Conservation (phyloP, 306 rosid species). For the Fagus sylvatica region DNA sequence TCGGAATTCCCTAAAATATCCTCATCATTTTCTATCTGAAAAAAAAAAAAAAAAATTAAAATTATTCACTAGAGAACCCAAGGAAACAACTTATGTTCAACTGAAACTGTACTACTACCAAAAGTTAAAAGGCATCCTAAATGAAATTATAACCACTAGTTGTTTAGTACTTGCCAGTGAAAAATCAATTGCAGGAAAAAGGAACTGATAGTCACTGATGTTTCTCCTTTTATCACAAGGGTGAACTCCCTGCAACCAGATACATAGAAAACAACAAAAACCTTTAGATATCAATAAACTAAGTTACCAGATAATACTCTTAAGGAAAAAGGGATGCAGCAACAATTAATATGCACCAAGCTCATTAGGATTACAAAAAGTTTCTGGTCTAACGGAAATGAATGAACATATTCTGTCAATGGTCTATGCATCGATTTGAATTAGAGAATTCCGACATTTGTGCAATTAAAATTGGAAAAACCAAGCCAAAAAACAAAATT, state of each 20-base stretch:
- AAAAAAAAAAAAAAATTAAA: constrained; percentile 28
- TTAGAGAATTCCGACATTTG: background rate
- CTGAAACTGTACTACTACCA: constrained; percentile 19
- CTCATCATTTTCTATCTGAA: constrained; percentile 79
- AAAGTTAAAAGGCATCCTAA: constrained; percentile 32
- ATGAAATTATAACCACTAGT: constrained; percentile 17
- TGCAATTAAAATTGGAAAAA: background rate
- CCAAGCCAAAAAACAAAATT: background rate
- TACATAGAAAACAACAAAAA: constrained; percentile 11
- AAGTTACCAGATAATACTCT: background rate
- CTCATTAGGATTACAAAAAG: background rate
- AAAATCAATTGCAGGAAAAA: constrained; percentile 92
- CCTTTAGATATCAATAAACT: constrained; percentile 8
- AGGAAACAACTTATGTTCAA: constrained; percentile 19
- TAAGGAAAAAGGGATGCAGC: background rate
- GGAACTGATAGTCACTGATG: constrained; percentile 58
- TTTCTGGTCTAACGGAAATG: background rate
- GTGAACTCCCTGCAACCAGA: constrained; percentile 71
- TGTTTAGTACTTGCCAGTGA: constrained; percentile 54
- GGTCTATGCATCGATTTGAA: background rate
- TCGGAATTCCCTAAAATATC: constrained; percentile 73
- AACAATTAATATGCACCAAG: background rate
- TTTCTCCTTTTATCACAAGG: constrained; percentile 94
- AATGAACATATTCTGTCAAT: background rate
- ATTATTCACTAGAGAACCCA: constrained; percentile 26